Percentiles rank a stretch among this genome's conserved stretches.
phyloP scores from a whole-genome alignment of 176 grass and related monocot species.

The Eragrostis nindensis region DNA sequence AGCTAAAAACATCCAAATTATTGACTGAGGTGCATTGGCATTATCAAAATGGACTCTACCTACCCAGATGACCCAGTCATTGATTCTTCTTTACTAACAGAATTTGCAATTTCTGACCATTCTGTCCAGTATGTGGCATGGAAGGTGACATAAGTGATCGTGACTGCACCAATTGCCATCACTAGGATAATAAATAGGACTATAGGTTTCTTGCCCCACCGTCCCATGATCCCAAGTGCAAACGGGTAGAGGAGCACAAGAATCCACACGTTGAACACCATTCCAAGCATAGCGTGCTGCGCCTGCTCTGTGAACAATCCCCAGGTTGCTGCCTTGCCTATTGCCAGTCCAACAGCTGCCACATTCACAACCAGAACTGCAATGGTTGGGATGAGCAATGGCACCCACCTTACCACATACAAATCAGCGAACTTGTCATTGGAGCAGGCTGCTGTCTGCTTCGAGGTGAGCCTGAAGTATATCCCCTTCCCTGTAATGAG shows the following conservation, averaged over 20 bases:
- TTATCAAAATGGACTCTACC: not conserved
- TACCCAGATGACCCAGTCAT: constrained; percentile 17
- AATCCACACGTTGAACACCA: constrained; percentile 58
- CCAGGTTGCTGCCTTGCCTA: constrained; percentile 40
- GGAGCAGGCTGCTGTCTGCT: constrained; percentile 46
- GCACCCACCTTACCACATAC: constrained; percentile 49
- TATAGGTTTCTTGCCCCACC: constrained; percentile 42
- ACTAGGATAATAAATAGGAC: constrained; percentile 24
- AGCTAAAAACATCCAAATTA: not conserved
- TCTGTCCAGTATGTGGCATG: not conserved
- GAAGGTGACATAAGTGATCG: constrained; percentile 15
- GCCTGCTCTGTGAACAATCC: constrained; percentile 33
- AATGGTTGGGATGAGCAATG: constrained; percentile 39
- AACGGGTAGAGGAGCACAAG: constrained; percentile 58
- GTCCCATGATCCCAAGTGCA: constrained; percentile 51
- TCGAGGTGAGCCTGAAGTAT: constrained; percentile 52
- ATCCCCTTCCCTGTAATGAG: constrained; percentile 51
- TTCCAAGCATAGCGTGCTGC: constrained; percentile 29
- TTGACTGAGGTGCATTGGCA: not conserved
- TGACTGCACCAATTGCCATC: constrained; percentile 20
- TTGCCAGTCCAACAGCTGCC: constrained; percentile 35
- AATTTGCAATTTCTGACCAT: constrained; percentile 16
- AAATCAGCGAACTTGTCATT: constrained; percentile 50
- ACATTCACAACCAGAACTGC: constrained; percentile 30
- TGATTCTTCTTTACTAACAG: not conserved